Conservation (phyloP, 1,139 yeast species). For the Pichia sp. region DNA sequence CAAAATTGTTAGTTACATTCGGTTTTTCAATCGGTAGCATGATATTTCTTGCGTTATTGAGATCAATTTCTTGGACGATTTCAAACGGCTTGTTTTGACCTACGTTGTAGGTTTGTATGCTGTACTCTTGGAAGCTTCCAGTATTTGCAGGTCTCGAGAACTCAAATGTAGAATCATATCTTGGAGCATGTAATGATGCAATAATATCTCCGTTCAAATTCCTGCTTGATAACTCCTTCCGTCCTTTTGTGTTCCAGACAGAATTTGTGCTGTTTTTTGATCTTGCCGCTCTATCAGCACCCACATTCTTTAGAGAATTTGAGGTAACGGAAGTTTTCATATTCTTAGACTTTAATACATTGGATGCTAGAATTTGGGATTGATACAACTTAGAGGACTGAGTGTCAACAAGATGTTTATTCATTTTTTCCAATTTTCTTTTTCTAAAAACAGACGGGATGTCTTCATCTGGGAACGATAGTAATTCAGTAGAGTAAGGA, state of each 20-base stretch:
- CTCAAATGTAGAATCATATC: constrained; percentile 4
- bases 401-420: not conserved
- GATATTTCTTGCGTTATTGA: constrained; percentile 7
- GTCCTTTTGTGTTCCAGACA: not conserved
- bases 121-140: constrained; percentile 18
- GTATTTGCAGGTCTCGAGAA: constrained; percentile 12
- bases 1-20: too few species aligned
- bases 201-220: constrained; percentile 1
- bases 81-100: too few species aligned
- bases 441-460: not conserved
- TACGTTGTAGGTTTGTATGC: not conserved
- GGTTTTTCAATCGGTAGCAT: not conserved
- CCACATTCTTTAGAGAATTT: not conserved
- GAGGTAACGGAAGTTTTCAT: not conserved
- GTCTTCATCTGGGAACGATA: constrained; percentile 9
- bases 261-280: not conserved
- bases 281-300: not conserved
- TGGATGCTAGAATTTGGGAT: not conserved
- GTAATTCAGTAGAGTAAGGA: constrained; percentile 6
- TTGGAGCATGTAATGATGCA: constrained; percentile 11
- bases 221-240: not conserved
- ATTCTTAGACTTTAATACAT: not conserved
- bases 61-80: constrained; percentile 1
- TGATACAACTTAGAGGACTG: not conserved
- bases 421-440: too few species aligned